phyloP scores from a whole-genome alignment of 2,329 filamentous ascomycete genomes.

The Clonostachys byssicola region DNA sequence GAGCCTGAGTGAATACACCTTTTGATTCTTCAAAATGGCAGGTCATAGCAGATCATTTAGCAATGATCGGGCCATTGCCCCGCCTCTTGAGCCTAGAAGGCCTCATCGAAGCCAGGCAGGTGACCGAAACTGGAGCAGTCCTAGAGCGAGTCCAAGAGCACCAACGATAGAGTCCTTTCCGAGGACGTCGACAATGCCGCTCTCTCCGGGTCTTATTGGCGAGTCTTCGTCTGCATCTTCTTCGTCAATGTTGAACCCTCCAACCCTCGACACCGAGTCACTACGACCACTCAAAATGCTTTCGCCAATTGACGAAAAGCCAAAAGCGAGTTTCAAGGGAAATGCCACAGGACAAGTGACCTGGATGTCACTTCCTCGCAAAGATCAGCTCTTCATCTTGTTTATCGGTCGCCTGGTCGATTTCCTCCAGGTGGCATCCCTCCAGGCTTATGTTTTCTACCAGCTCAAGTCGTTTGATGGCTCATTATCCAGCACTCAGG shows the following conservation, averaged over 20 bases:
- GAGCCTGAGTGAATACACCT: too few relatives aligned
- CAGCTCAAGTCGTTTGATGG: slow-evolving; percentile 64
- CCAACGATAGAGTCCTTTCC: not conserved
- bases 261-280: slow-evolving; percentile 3
- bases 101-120: not conserved
- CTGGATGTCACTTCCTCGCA: slow-evolving; percentile 72
- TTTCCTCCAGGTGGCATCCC: slow-evolving; percentile 65
- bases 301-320: slow-evolving; percentile 4
- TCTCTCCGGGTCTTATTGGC: not conserved
- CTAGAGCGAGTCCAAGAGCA: not conserved
- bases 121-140: not conserved
- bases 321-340: not conserved
- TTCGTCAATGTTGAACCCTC: not conserved
- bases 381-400: slow-evolving; percentile 73
- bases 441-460: slow-evolving; percentile 72
- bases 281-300: not conserved
- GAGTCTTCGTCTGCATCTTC: not conserved
- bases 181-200: not conserved
- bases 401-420: slow-evolving; percentile 75
- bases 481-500: slow-evolving; percentile 44
- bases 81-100: slow-evolving; percentile 3
- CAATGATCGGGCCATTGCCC: slow-evolving; percentile 3
- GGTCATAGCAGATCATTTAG: slow-evolving; percentile 4
- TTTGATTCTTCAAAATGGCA: slow-evolving; percentile 1
- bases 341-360: slow-evolving; percentile 26